Evolutionary conservation across 2,329 filamentous ascomycete species (phyloP).

Genomic region (Colletotrichum acutatum): DNA sequence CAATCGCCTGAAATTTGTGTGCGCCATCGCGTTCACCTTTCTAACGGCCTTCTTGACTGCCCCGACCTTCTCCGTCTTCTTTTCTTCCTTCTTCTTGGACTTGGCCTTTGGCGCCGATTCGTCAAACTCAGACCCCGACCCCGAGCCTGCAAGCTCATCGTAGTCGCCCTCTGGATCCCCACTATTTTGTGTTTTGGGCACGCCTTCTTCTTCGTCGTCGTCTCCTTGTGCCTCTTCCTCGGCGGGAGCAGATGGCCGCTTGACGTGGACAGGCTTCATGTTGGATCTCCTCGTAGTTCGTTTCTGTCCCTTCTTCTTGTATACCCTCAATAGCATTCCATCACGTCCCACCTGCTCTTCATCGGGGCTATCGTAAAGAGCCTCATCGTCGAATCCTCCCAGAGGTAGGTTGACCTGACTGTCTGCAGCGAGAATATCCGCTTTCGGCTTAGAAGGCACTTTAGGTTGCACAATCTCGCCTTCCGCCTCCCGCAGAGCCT

Average conservation of each 20-base stretch:
- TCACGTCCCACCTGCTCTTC: conserved; percentile 64
- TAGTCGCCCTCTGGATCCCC: conserved; percentile 41
- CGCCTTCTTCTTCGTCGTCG: conserved; percentile 44
- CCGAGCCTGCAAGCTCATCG: conserved; percentile 46
- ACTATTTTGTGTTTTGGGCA: conserved; percentile 52
- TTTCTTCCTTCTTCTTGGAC: conserved; percentile 38
- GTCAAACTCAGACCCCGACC: conserved; percentile 47
- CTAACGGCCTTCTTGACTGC: conserved; percentile 62
- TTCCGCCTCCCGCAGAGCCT: conserved; percentile 79
- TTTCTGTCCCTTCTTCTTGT: conserved; percentile 88
- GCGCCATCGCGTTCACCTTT: conserved; percentile 73
- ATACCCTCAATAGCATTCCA: conserved; percentile 70
- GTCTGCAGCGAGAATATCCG: conserved; percentile 56
- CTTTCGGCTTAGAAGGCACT: conserved; percentile 40
- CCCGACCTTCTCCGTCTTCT: conserved; percentile 50
- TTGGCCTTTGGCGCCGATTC: conserved; percentile 39
- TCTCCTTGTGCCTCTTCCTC: conserved; percentile 43
- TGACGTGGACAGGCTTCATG: conserved; percentile 65
- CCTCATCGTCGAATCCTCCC: conserved; percentile 74
- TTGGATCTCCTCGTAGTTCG: conserved; percentile 77
- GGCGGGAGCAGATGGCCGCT: conserved; percentile 53
- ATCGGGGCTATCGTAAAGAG: conserved; percentile 63
- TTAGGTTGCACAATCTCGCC: conserved; percentile 48
- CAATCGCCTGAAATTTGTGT: conserved; percentile 74
- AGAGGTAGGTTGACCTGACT: conserved; percentile 57